Conservation (phyloP, 2,329 filamentous ascomycete species). For the Microthyrium microscopicum region DNA sequence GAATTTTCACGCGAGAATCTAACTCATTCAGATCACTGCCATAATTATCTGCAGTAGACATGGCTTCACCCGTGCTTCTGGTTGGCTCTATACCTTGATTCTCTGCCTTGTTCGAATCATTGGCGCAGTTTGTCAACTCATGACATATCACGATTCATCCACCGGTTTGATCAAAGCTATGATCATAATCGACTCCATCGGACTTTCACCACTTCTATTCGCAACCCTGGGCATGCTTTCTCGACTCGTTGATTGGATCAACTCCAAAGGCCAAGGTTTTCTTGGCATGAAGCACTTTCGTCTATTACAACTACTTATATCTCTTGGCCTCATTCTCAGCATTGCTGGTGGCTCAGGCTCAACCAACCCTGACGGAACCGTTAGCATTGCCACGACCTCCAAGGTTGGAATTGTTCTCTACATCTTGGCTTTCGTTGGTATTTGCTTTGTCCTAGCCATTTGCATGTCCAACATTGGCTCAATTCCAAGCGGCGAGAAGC, state of each 20-base stretch:
- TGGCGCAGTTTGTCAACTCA: slow-evolving; percentile 33
- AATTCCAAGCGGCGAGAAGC: slow-evolving; percentile 10
- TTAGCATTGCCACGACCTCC: slow-evolving; percentile 11
- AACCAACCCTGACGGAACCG: slow-evolving; percentile 9
- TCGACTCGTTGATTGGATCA: slow-evolving; percentile 16
- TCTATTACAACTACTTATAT: slow-evolving; percentile 16
- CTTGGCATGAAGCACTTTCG: slow-evolving; percentile 15
- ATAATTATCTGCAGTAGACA: slow-evolving; percentile 19
- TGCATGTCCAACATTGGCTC: slow-evolving; percentile 5
- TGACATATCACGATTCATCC: slow-evolving; percentile 28
- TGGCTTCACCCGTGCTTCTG: slow-evolving; percentile 26
- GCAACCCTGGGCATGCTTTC: slow-evolving; percentile 28
- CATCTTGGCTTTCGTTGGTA: slow-evolving; percentile 10
- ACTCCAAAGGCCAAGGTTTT: slow-evolving; percentile 9
- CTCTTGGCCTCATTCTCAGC: slow-evolving; percentile 21
- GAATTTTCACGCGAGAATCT: no score
- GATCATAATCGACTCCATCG: slow-evolving; percentile 29
- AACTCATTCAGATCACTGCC: no score
- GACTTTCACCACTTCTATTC: slow-evolving; percentile 32
- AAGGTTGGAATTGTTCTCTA: slow-evolving; percentile 12
- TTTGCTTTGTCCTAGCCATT: slow-evolving; percentile 8
- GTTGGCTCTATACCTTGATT: slow-evolving; percentile 37
- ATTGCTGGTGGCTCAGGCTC: slow-evolving; percentile 12
- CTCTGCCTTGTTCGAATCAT: slow-evolving; percentile 36
- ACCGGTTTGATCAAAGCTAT: slow-evolving; percentile 23